Evolutionary conservation across 305 asterid species (phyloP), one percentile per base, ranked within the genome.

Genomic region (Fraxinus sp.): DNA sequence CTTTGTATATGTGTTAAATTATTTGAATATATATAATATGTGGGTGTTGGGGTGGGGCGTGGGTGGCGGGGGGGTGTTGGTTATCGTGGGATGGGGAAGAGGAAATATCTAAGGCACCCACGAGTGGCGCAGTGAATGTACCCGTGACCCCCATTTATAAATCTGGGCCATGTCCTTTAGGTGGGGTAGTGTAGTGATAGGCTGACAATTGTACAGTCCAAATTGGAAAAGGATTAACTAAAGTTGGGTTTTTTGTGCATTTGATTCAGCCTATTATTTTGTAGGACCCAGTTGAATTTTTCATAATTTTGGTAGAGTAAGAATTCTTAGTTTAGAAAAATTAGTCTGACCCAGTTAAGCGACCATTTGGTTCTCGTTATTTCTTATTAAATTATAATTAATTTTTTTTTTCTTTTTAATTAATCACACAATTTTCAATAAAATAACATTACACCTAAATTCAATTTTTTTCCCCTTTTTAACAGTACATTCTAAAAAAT

Each of bases 111-210:
- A 81, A 80, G 88, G 84, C 80, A 84, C 87, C 92, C 94, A 91
- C 95, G 96, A 91, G 93, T 87, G 93, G 92, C 86, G 92, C 91
- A 94, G 91, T 93, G 83, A 92, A 89, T 91, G 88, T 88, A 81
- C 95, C 95, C 98, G 97, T 95, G 99, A 94, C 94, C 91, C 41
- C 94, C 91, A 85, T 82, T 71, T 89, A 87, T 90, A 86, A 94
- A 91, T 91, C 95, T 93, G 91, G 91, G 89, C 89, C 90, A 85
- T 79, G 89, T 88, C 86, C 83, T 86, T 36, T 22, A 13, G 83
- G 97, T 90, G 97, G 95, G 93, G 85, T 97, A 86, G 80, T 73
- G 24, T 78, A 82, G 78, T 83, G 88, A 85, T 83, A 80, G 88
- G 86, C 91, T 91, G 89, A 91, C 89, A 86, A 75, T 84, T 78